Conservation (phyloP, 2,329 filamentous ascomycete genomes). For the Geosmithia putterillii region DNA sequence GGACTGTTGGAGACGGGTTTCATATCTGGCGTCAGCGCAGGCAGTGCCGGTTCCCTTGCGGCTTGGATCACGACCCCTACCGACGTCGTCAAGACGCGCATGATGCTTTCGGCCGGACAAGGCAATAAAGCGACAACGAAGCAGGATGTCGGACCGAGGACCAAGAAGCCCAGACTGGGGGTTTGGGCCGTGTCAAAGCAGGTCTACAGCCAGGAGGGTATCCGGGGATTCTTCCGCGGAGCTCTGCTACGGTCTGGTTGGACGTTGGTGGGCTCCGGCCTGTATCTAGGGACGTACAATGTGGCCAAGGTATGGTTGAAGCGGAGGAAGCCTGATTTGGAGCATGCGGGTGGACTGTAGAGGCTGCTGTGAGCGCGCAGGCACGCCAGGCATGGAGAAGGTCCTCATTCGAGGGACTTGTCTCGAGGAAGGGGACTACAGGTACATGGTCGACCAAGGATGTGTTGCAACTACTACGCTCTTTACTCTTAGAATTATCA, state of each 20-base stretch:
- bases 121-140: background rate
- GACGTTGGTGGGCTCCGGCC: slow-evolving; percentile 71
- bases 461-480: no score
- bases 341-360: slow-evolving; percentile 21
- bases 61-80: slow-evolving; percentile 78
- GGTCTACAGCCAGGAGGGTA: slow-evolving; percentile 53
- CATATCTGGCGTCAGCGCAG: slow-evolving; percentile 64
- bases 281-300: slow-evolving; percentile 83
- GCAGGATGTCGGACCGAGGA: slow-evolving; percentile 6
- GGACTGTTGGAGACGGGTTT: slow-evolving; percentile 51
- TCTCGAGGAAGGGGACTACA: no score
- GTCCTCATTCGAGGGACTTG: no score
- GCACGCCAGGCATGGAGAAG: no score
- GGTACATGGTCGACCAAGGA: no score
- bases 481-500: no score
- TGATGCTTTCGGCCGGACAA: slow-evolving; percentile 57
- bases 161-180: slow-evolving; percentile 18
- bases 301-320: slow-evolving; percentile 56
- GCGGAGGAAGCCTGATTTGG: slow-evolving; percentile 23
- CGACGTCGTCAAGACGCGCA: slow-evolving; percentile 80
- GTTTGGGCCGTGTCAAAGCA: slow-evolving; percentile 50
- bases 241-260: slow-evolving; percentile 61
- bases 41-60: slow-evolving; percentile 59
- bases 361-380: no score
- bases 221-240: slow-evolving; percentile 67